Evolutionary conservation across 2,329 filamentous ascomycete species (phyloP).

Genomic region (Cylindrodendrum hubeiense): DNA sequence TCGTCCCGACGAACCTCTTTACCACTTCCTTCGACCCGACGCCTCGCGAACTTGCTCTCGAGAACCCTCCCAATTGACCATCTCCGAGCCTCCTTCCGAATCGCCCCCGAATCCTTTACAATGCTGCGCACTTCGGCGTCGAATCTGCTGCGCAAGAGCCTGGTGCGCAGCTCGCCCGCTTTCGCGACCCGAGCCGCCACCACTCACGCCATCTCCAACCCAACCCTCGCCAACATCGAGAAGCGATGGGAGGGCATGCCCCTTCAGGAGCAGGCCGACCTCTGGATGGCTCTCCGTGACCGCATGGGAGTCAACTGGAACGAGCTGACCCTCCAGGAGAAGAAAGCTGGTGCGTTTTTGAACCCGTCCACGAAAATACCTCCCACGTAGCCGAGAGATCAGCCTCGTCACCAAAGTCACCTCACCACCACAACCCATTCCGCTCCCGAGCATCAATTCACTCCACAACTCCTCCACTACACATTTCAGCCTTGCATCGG

Average conservation of each 20-base stretch:
- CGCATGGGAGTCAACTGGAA: conserved; percentile 99
- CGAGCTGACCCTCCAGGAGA: conserved; percentile 94
- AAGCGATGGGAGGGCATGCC: conserved; percentile 99
- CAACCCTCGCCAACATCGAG: conserved; percentile 97
- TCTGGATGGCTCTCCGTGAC: conserved; percentile 98
- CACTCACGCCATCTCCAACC: conserved; percentile 96
- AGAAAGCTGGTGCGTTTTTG: conserved; percentile 92
- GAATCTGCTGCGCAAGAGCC: conserved; percentile 64
- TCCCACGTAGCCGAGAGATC: conserved; percentile 46
- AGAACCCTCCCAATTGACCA: conserved; percentile 52
- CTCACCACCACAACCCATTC: conserved; percentile 7
- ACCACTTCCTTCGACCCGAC: conserved; percentile 38
- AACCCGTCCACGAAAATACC: conserved; percentile 47
- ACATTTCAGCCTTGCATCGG: conserved; percentile 36
- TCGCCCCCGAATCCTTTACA: conserved; percentile 42
- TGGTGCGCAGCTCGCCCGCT: conserved; percentile 60
- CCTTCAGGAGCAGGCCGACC: conserved; percentile 97
- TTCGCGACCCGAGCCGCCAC: conserved; percentile 68
- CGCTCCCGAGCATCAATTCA: conserved; percentile 28
- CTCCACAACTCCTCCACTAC: conserved; percentile 25
- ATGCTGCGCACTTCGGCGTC: conserved; percentile 69
- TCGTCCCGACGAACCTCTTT: conserved; percentile 39
- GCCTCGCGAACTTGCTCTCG: conserved; percentile 31
- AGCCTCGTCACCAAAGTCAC: conserved; percentile 21
- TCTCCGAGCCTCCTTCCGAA: conserved; percentile 23